These are phyloP conservation scores for Microascus cirrosus DNA, from an alignment of 2,329 filamentous ascomycete species.

Conservation along the genomic window DNA sequence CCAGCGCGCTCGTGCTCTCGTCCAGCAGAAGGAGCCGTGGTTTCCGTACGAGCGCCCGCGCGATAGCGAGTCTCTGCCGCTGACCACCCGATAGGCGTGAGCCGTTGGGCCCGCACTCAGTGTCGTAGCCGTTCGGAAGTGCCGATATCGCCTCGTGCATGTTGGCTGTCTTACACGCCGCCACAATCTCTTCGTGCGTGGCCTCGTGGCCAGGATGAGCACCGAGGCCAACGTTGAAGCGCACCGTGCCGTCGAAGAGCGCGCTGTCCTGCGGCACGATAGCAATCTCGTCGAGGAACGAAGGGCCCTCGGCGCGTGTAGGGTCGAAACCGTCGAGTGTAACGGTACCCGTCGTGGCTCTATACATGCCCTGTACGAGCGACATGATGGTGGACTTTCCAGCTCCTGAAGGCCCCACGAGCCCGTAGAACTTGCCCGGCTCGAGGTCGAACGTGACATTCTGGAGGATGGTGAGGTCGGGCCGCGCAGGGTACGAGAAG, in stretches of 20 bases:
- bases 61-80: slow-evolving; percentile 67
- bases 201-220: slow-evolving; percentile 41
- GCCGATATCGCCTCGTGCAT: slow-evolving; percentile 57
- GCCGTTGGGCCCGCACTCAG: slow-evolving; percentile 59
- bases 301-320: slow-evolving; percentile 22
- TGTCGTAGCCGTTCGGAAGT: slow-evolving; percentile 55
- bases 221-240: slow-evolving; percentile 45
- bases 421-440: slow-evolving; percentile 48
- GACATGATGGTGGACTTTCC: slow-evolving; percentile 58
- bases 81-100: slow-evolving; percentile 70
- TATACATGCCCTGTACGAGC: slow-evolving; percentile 38
- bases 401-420: slow-evolving; percentile 55
- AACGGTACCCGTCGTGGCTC: slow-evolving; percentile 26
- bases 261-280: slow-evolving; percentile 47
- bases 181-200: slow-evolving; percentile 49
- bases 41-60: slow-evolving; percentile 60
- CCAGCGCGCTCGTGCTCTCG: slow-evolving; percentile 70
- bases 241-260: slow-evolving; percentile 45
- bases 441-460: slow-evolving; percentile 44
- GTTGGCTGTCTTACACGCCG: slow-evolving; percentile 56
- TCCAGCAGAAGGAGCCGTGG: slow-evolving; percentile 69
- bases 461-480: slow-evolving; percentile 44
- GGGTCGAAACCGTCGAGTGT: slow-evolving; percentile 36
- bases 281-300: slow-evolving; percentile 40
- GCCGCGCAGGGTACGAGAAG: slow-evolving; percentile 56